Evolutionary conservation across 805 yeast genomes (phyloP).

Genomic region (Grigorovia yakushimaensis): DNA sequence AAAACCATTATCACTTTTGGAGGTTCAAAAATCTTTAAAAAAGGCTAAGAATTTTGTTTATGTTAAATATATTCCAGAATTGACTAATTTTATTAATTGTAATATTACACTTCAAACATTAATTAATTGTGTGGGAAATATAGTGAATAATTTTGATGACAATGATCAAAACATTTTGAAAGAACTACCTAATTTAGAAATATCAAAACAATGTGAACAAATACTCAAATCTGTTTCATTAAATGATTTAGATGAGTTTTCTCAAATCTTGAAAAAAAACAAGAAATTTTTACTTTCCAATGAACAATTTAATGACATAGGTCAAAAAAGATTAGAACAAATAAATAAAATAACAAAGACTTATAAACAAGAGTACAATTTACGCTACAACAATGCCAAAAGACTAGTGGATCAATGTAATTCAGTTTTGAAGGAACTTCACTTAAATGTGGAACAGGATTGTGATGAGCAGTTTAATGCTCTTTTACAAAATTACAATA

Average conservation of each 20-base stretch:
- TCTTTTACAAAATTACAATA: neutral
- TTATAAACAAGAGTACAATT: conserved; percentile 13
- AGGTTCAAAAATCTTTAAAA: conserved; percentile 25
- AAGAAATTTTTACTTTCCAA: conserved; percentile 14
- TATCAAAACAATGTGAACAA: neutral
- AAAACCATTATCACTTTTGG: conserved; percentile 28
- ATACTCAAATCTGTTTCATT: neutral
- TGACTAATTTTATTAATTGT: conserved; percentile 18
- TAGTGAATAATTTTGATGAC: neutral
- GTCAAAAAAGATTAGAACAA: conserved; percentile 8
- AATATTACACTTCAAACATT: conserved; percentile 13
- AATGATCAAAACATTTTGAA: conserved; percentile 3
- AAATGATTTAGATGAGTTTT: conserved; percentile 1
- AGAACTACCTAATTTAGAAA: conserved; percentile 14
- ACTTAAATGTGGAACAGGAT: conserved; percentile 12
- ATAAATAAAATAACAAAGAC: conserved; percentile 6
- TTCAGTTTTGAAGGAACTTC: conserved; percentile 15
- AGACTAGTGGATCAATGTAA: conserved; percentile 10
- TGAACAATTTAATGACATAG: conserved; percentile 15
- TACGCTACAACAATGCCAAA: conserved; percentile 8
- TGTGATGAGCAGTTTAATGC: neutral
- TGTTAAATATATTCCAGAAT: conserved; percentile 24
- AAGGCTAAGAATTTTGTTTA: conserved; percentile 27
- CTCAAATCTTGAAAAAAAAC: conserved; percentile 15
- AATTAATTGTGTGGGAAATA: conserved; percentile 8